A percentile compares a stretch with the other conserved stretches of the same genome.
Conservation (phyloP, 345 rosid genomes). For the Turritis glabra region DNA sequence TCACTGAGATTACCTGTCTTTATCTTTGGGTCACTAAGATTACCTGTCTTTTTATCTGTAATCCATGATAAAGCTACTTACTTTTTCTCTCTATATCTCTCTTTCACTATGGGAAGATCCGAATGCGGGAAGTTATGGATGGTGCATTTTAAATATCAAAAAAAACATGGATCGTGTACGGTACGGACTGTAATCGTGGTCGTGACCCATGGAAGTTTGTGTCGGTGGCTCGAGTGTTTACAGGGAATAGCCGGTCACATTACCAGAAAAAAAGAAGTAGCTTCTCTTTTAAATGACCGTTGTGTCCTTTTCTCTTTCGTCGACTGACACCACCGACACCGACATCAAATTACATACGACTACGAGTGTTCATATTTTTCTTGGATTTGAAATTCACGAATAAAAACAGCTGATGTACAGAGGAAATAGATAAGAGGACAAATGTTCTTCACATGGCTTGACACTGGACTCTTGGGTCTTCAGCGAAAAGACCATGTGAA, state of each 20-base stretch:
- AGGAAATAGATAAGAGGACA: constrained; percentile 8
- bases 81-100: not conserved
- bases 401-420: constrained; percentile 3
- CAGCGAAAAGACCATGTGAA: constrained; percentile 13
- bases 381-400: not conserved
- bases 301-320: constrained; percentile 5
- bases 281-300: constrained; percentile 11
- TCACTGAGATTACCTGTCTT: constrained; percentile 8
- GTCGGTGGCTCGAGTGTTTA: constrained; percentile 38
- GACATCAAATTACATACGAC: constrained; percentile 1
- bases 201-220: constrained; percentile 16
- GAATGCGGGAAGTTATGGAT: constrained; percentile 24
- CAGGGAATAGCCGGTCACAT: constrained; percentile 34
- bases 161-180: constrained; percentile 23
- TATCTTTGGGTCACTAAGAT: not conserved
- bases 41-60: constrained; percentile 21
- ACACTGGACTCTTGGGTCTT: constrained; percentile 3
- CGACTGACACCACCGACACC: constrained; percentile 31
- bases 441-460: constrained; percentile 29
- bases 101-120: constrained; percentile 8
- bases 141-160: constrained; percentile 7
- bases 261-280: not conserved
- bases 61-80: not conserved
- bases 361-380: not conserved
- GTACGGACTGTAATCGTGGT: constrained; percentile 29